Base-by-base conservation (phyloP, 1,284 basidiomycete genomes). In the Boletus hoseneyae region DNA sequence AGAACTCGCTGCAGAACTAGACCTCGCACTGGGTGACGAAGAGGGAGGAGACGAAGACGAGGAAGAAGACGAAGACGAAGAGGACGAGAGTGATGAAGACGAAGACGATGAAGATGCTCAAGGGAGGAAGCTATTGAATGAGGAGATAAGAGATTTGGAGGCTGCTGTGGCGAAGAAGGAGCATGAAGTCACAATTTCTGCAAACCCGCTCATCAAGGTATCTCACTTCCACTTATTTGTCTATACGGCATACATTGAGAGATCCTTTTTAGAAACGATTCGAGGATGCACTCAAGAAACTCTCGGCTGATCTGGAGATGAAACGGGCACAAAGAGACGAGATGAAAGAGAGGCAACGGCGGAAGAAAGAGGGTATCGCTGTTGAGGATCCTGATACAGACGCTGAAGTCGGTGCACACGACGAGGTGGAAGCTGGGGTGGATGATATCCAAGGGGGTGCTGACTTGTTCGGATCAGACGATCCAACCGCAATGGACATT, bases 61-160 rank as follows among this genome's bases (percentile, higher is more conserved):
- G 0, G 84, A 79, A 0, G 85, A 83, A 0, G 85, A 86, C 0
- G 85, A 84, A 0, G 84, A 85, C 0, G 83, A 84, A 0, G 83
- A 82, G 25, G 83, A 72, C 0, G 85, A 87, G 8, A 84, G 87
- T 3, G 83, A 85, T 42, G 80, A 77, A 15, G 82, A 84, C 32
- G 88, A 90, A 34, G 85, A 85, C 36, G 85, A 83, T 30, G 79
- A 83, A 27, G 80, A 83, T 47, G 80, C 78, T 7, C 87, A 90
- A 65, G 84, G 87, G 43, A 83, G 83, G 65, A 89, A 88, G 61
- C 69, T 95, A 46, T 71, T 96, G 57, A 88, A 87, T 53, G 91
- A 93, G 64, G 94, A 97, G 70, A 93, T 96, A 56, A 78, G 85
- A 47, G 92, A 95, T 65, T 71, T 97, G 54, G 91, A 97, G 68